These are phyloP conservation scores for Penicillium pancosmium DNA, from an alignment of 495 filamentous ascomycete species.

Conservation along the genomic window DNA sequence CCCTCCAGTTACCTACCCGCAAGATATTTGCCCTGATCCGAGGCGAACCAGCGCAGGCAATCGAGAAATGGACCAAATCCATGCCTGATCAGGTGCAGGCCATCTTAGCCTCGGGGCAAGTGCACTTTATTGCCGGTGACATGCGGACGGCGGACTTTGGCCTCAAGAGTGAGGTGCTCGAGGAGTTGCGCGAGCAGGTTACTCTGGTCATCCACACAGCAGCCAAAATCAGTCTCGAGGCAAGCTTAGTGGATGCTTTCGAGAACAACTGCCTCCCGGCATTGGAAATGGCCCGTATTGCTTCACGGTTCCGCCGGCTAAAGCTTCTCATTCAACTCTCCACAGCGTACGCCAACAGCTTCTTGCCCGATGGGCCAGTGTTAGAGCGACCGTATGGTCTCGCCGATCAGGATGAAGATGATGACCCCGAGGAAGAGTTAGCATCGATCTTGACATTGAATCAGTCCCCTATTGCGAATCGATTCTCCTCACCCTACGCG, in stretches of 20 bases:
- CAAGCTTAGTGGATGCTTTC: conserved; percentile 34
- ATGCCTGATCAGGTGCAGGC: conserved; percentile 38
- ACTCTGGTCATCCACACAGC: conserved; percentile 44
- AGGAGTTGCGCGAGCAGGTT: conserved; percentile 29
- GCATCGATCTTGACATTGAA: conserved; percentile 28
- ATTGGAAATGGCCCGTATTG: conserved; percentile 36
- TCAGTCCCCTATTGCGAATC: conserved; percentile 22
- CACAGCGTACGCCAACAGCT: conserved; percentile 41
- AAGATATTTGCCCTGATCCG: conserved; percentile 40
- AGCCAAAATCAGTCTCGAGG: conserved; percentile 39
- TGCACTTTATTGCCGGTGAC: conserved; percentile 39
- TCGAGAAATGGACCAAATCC: conserved; percentile 33
- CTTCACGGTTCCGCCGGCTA: conserved; percentile 32
- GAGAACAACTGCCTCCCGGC: conserved; percentile 42
- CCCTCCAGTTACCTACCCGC: conserved; percentile 37
- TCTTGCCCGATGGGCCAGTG: conserved; percentile 39
- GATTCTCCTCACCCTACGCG: conserved; percentile 41
- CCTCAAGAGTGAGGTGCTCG: conserved; percentile 22
- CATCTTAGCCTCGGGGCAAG: conserved; percentile 31
- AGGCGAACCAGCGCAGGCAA: conserved; percentile 27
- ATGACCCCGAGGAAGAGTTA: conserved; percentile 39
- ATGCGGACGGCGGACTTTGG: conserved; percentile 34
- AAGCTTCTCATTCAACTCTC: conserved; percentile 42
- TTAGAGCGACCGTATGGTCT: conserved; percentile 32
- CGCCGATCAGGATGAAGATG: conserved; percentile 15